Conservation (phyloP, 2,329 filamentous ascomycete species). For the Beauveria medogensis region DNA sequence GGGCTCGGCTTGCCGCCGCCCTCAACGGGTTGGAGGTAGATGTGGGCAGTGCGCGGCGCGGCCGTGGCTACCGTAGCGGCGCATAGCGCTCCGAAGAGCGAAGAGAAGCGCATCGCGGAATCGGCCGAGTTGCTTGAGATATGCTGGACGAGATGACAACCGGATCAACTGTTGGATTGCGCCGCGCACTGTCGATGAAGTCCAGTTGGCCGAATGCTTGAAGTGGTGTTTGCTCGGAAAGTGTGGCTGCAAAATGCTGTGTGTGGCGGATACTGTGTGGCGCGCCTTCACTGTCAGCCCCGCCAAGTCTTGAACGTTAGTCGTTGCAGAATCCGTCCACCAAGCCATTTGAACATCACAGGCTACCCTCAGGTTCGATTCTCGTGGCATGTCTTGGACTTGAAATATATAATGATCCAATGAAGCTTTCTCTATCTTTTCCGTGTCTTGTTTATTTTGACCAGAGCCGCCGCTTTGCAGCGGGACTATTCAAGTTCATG, state of each 20-base stretch:
- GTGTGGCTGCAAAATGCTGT: neutral
- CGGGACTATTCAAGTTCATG: too few species aligned
- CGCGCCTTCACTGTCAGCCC: too few species aligned
- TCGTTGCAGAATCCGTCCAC: too few species aligned
- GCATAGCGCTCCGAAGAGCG: constrained; percentile 34
- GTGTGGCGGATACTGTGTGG: too few species aligned
- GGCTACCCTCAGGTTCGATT: too few species aligned
- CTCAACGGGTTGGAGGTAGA: constrained; percentile 47
- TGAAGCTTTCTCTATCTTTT: too few species aligned
- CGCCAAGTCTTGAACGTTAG: too few species aligned
- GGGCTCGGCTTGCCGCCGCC: constrained; percentile 26
- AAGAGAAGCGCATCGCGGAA: constrained; percentile 33
- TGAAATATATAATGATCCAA: too few species aligned
- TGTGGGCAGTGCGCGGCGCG: constrained; percentile 36
- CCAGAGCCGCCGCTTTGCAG: too few species aligned
- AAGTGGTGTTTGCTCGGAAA: neutral
- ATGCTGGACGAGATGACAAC: neutral
- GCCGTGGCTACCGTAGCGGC: constrained; percentile 32
- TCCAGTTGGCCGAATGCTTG: neutral
- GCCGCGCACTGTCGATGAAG: neutral
- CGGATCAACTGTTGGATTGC: neutral
- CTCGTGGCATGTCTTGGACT: too few species aligned
- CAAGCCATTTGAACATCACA: too few species aligned
- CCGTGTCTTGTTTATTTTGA: too few species aligned
- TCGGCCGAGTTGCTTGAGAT: neutral